Base-by-base conservation (phyloP, 2,329 filamentous ascomycete genomes). In the Stachybotrys echinatus region DNA sequence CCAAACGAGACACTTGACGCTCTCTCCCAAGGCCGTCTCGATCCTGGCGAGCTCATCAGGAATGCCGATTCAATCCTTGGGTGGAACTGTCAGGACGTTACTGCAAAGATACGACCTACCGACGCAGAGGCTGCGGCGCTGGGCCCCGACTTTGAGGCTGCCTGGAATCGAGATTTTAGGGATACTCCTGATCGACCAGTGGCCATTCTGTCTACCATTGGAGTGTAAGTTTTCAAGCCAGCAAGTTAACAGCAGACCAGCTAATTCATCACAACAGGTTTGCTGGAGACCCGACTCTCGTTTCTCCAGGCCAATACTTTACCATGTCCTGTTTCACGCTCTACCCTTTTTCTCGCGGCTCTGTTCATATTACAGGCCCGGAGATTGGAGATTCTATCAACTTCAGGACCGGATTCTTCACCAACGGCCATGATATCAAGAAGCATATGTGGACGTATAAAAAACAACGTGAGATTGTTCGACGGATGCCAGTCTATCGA, bases 391-490 rank as follows among this genome's bases (percentile, higher is more conserved):
- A 77, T 21, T 63, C 70, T 1, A 65, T 76, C 5, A 76, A 83
- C 51, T 84, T 87, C 50, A 73, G 81, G 47, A 68, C 75, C 0
- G 83, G 81, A 7, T 83, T 75, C 62, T 72, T 87, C 27, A 73
- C 65, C 5, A 56, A 46, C 2, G 17, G 18, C 10, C 6, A 34
- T 7, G 44, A 46, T 27, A 27, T 46, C n/a, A 19, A 46, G 87
- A 46, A 37, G 12, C 14, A n/a, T 8, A n/a, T 12, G 4, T 46
- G 44, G 44, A 19, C 18, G 8, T 46, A 87, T 69, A 87, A 87
- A 64, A 79, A 77, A 57, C 72, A 74, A n/a, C 79, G 84, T 0
- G 78, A 81, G 18, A 31, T 46, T 6, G 27, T 21, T 14, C 22
- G 44, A 18, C 44, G 44, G 12, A 46, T 46, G 44, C 17, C 6